phyloP scores from a whole-genome alignment of 2,329 filamentous ascomycete genomes.

The Beauveria sp. region DNA sequence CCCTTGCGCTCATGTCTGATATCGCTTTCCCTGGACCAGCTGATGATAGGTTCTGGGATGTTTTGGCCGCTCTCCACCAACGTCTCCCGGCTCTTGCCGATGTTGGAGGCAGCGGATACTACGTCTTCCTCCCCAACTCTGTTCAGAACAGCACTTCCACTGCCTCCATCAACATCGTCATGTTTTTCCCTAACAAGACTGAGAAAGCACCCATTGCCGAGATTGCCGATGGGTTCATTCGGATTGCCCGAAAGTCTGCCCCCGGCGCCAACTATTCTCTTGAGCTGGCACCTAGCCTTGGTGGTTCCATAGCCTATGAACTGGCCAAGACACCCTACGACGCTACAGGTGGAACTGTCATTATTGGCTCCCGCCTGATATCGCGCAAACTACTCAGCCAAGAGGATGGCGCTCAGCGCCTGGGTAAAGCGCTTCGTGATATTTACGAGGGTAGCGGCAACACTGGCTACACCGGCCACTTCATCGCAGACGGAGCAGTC shows the following conservation, averaged over 20 bases:
- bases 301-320: slow-evolving; percentile 6
- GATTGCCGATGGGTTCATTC: slow-evolving; percentile 4
- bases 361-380: slow-evolving; percentile 17
- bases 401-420: slow-evolving; percentile 15
- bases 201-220: slow-evolving; percentile 6
- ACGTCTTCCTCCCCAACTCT: slow-evolving; percentile 21
- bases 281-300: background rate
- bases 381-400: slow-evolving; percentile 22
- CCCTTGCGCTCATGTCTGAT: slow-evolving; percentile 22
- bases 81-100: slow-evolving; percentile 28
- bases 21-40: slow-evolving; percentile 22
- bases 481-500: slow-evolving; percentile 13
- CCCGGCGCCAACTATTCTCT: slow-evolving; percentile 5
- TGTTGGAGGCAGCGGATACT: slow-evolving; percentile 29
- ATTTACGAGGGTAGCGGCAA: slow-evolving; percentile 10
- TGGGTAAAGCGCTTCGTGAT: slow-evolving; percentile 18
- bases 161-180: background rate
- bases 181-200: slow-evolving; percentile 13
- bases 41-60: slow-evolving; percentile 24
- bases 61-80: slow-evolving; percentile 21
- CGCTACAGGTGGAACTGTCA: slow-evolving; percentile 15
- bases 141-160: slow-evolving; percentile 7
- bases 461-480: slow-evolving; percentile 15
- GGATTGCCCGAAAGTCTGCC: background rate
- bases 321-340: slow-evolving; percentile 14